Conservation (phyloP, 768 basidiomycete genomes). For the Pilatotrama ljubarskyi region DNA sequence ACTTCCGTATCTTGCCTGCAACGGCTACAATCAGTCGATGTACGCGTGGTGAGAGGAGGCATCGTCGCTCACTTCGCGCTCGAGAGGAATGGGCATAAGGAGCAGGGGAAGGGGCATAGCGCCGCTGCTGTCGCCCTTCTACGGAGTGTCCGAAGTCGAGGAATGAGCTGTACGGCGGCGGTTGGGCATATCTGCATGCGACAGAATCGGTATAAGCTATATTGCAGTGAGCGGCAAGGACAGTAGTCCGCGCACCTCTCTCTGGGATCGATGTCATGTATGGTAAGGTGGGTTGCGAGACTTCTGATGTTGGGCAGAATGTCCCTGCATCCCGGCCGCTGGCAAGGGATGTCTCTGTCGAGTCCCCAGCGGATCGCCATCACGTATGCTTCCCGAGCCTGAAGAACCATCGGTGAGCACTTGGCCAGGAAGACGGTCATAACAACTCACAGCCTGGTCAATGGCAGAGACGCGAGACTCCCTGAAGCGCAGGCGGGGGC, state of each 20-base stretch:
- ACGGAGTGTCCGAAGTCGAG: slow-evolving; percentile 17
- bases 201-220: background rate
- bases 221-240: background rate
- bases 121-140: background rate
- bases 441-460: slow-evolving; percentile 17
- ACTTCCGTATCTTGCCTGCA: slow-evolving; percentile 16
- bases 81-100: slow-evolving; percentile 10
- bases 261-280: slow-evolving; percentile 22
- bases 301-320: slow-evolving; percentile 19
- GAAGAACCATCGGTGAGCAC: background rate
- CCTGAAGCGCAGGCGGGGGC: slow-evolving; percentile 14
- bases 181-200: background rate
- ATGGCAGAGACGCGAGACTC: slow-evolving; percentile 14
- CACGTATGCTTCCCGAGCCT: slow-evolving; percentile 17
- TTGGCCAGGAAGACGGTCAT: background rate
- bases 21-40: background rate
- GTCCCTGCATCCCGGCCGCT: slow-evolving; percentile 20
- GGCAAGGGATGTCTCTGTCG: slow-evolving; percentile 17
- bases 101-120: slow-evolving; percentile 7
- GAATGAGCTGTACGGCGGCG: slow-evolving; percentile 8
- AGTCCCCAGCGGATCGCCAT: slow-evolving; percentile 13
- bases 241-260: background rate
- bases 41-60: no score
- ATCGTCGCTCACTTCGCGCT: slow-evolving; percentile 1
- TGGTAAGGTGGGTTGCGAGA: slow-evolving; percentile 22